These are phyloP conservation scores for Apiotrichum gamsii DNA, from an alignment of 1,284 basidiomycete species.

Conservation along the genomic window DNA sequence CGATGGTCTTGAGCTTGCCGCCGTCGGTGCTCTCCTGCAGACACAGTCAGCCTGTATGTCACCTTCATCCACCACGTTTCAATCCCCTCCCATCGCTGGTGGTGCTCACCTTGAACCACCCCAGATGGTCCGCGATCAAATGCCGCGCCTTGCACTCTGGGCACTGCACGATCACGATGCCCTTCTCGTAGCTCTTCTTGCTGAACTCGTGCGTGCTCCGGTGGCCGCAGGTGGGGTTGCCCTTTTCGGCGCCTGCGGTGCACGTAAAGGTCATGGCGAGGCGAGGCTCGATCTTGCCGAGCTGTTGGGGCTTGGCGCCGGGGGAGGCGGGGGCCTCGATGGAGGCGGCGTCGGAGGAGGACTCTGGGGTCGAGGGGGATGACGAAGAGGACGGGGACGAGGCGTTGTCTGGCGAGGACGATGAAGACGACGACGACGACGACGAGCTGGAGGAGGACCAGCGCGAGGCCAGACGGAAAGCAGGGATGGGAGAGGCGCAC, in stretches of 20 bases:
- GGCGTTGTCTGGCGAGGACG: no score
- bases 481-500: not conserved
- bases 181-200: slow-evolving; percentile 73
- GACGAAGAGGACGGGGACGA: not conserved
- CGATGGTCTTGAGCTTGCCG: slow-evolving; percentile 67
- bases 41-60: not conserved
- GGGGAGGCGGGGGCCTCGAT: slow-evolving; percentile 9
- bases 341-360: not conserved
- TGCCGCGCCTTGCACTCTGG: slow-evolving; percentile 83
- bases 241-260: slow-evolving; percentile 52
- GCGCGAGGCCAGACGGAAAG: not conserved
- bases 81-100: not conserved
- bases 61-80: no score
- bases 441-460: not conserved
- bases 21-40: slow-evolving; percentile 54
- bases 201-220: slow-evolving; percentile 86
- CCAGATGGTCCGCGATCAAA: slow-evolving; percentile 82
- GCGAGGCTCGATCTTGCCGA: slow-evolving; percentile 39
- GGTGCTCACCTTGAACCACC: slow-evolving; percentile 64
- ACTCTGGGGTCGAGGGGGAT: not conserved
- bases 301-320: slow-evolving; percentile 17
- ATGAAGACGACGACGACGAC: not conserved
- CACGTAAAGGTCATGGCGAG: slow-evolving; percentile 74
- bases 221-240: slow-evolving; percentile 58
- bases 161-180: slow-evolving; percentile 88